phyloP scores from a whole-genome alignment of 2,329 filamentous ascomycete genomes.

The Paraphoma chrysanthemicola region DNA sequence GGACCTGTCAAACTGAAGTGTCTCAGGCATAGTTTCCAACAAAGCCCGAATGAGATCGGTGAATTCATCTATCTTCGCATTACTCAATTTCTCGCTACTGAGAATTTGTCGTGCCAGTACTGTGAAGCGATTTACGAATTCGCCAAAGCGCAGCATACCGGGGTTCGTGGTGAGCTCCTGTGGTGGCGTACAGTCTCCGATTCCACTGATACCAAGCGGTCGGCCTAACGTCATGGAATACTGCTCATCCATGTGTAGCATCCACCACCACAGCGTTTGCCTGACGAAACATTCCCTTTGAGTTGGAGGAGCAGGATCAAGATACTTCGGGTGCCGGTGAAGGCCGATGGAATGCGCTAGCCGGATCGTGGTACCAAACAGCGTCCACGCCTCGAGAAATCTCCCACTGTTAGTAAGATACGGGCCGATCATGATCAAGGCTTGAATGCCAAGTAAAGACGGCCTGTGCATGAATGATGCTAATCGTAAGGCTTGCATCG shows the following conservation, averaged over 20 bases:
- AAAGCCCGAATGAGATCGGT: constrained; percentile 53
- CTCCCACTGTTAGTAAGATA: constrained; percentile 59
- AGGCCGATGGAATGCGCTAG: constrained; percentile 58
- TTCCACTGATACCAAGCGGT: constrained; percentile 57
- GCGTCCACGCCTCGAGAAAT: constrained; percentile 58
- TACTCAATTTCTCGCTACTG: constrained; percentile 51
- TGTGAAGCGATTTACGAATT: constrained; percentile 57
- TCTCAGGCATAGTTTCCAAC: constrained; percentile 56
- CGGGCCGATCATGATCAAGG: constrained; percentile 57
- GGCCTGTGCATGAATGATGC: constrained; percentile 58
- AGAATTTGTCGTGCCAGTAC: constrained; percentile 57
- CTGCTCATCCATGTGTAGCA: constrained; percentile 60
- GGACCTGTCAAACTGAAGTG: constrained; percentile 54
- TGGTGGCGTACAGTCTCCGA: constrained; percentile 57
- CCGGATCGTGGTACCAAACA: constrained; percentile 58
- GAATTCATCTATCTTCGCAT: constrained; percentile 55
- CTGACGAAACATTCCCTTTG: constrained; percentile 52
- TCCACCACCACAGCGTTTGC: constrained; percentile 60
- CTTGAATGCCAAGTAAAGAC: constrained; percentile 54
- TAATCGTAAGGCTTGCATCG: constrained; percentile 59
- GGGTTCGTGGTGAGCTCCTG: constrained; percentile 55
- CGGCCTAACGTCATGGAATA: constrained; percentile 59
- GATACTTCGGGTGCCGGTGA: constrained; percentile 56
- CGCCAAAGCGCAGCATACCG: constrained; percentile 52
- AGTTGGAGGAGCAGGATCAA: constrained; percentile 51